Evolutionary conservation across 257 asterid species (phyloP).

Genomic region (Solanum okadae): DNA sequence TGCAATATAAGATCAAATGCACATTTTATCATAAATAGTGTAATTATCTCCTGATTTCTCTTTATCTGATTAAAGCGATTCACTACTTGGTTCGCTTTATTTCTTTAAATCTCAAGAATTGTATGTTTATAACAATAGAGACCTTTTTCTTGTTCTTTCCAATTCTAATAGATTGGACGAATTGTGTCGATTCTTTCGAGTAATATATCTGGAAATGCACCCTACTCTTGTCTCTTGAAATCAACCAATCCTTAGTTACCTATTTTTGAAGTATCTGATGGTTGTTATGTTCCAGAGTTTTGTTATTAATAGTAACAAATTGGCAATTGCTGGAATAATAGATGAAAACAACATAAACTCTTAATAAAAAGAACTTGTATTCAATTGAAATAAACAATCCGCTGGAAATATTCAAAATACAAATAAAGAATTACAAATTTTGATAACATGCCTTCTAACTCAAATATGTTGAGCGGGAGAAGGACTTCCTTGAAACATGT

Average conservation of each 20-base stretch:
- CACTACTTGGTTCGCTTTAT: not conserved
- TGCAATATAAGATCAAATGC: no score
- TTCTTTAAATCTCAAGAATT: not conserved
- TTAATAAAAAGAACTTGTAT: no score
- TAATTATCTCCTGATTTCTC: no score
- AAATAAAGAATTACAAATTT: not conserved
- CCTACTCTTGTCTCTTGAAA: no score
- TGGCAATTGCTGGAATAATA: no score
- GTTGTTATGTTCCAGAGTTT: no score
- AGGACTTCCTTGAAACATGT: not conserved
- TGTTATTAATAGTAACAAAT: no score
- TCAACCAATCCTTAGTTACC: not conserved
- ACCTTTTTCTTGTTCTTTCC: not conserved
- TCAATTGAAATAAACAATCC: not conserved
- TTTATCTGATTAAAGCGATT: no score
- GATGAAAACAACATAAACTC: no score
- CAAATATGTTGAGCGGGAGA: not conserved
- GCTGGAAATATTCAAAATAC: not conserved
- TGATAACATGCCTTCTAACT: not conserved
- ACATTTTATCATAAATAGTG: no score
- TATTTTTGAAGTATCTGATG: not conserved
- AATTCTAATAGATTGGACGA: not conserved
- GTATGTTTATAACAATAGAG: not conserved
- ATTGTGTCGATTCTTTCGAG: not conserved
- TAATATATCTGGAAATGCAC: not conserved